A percentile compares a stretch with the other conserved stretches of the same genome.
These are phyloP conservation scores for Cicer pinnatifidum DNA, from an alignment of 306 rosid species.

Conservation along the genomic window DNA sequence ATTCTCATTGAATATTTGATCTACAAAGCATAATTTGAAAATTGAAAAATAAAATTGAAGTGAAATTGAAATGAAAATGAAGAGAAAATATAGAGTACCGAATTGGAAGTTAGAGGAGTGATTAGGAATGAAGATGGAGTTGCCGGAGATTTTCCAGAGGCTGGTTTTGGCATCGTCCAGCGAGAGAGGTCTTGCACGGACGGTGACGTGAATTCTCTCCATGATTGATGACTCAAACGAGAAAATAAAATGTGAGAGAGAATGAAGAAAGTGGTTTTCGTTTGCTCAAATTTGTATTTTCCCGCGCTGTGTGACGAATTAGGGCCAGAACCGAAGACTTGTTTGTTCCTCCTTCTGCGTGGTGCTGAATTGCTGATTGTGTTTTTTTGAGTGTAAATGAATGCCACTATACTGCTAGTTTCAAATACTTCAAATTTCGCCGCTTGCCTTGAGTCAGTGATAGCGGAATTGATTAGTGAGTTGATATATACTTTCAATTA, in stretches of 20 bases:
- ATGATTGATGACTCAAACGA: conserved; percentile 30
- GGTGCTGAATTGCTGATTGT: too few relatives aligned
- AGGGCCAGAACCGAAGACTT: too few relatives aligned
- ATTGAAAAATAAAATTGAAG: too few relatives aligned
- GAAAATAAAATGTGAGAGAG: neutral
- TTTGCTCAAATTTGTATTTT: too few relatives aligned
- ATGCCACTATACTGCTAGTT: too few relatives aligned
- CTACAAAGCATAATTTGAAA: conserved; percentile 43
- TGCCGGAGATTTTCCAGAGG: conserved; percentile 75
- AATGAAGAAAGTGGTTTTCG: neutral
- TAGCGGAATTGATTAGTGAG: too few relatives aligned
- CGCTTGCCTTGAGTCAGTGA: too few relatives aligned
- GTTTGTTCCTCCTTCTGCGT: too few relatives aligned
- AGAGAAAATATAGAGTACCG: conserved; percentile 51
- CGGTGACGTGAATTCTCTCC: conserved; percentile 87
- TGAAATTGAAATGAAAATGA: neutral
- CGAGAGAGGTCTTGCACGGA: conserved; percentile 83
- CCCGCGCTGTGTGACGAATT: too few relatives aligned
- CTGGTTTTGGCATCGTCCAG: conserved; percentile 69
- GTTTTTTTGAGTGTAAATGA: too few relatives aligned
- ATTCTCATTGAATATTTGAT: conserved; percentile 65
- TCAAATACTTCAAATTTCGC: too few relatives aligned
- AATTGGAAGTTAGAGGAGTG: conserved; percentile 70
- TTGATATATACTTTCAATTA: too few relatives aligned
- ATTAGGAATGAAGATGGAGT: conserved; percentile 72